Conservation (phyloP, 2,329 filamentous ascomycete genomes). For the Fonsecaea pugnacius region DNA sequence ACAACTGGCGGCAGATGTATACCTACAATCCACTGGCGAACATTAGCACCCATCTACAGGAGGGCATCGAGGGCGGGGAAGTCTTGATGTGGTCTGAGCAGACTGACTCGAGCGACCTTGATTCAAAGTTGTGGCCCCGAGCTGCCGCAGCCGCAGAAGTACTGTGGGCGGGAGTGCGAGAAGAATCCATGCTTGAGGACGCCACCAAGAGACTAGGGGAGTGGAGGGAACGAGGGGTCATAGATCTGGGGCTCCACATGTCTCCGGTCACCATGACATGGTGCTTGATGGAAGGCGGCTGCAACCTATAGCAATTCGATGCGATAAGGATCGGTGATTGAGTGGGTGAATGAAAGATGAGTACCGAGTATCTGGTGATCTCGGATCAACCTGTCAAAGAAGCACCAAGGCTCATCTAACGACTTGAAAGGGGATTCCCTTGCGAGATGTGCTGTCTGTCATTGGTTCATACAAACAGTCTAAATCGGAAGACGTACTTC, state of each 20-base stretch:
- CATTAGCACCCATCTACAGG: slow-evolving; percentile 64
- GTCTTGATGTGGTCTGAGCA: slow-evolving; percentile 80
- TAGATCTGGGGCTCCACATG: slow-evolving; percentile 68
- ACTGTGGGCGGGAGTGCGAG: slow-evolving; percentile 61
- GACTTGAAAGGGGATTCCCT: not conserved
- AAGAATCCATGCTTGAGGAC: slow-evolving; percentile 57
- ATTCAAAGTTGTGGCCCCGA: slow-evolving; percentile 61
- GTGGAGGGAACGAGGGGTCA: slow-evolving; percentile 72
- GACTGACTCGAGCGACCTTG: slow-evolving; percentile 75
- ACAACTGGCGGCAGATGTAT: slow-evolving; percentile 83
- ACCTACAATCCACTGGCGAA: slow-evolving; percentile 73
- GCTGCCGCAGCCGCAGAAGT: slow-evolving; percentile 61
- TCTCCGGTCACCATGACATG: slow-evolving; percentile 73
- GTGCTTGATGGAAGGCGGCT: slow-evolving; percentile 62
- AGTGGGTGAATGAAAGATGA: not conserved
- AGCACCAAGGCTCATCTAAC: not conserved
- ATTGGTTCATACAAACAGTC: not conserved
- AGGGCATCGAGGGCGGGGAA: slow-evolving; percentile 79
- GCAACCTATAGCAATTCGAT: slow-evolving; percentile 22
- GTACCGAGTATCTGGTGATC: not conserved
- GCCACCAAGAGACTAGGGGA: slow-evolving; percentile 69
- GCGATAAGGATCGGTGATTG: not conserved
- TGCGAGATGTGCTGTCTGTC: not conserved
- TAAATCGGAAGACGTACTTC: not conserved
- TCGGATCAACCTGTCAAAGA: not conserved